Base-by-base conservation (phyloP, 352 stramenopile species). In the Stephanocyclus meneghinianus region DNA sequence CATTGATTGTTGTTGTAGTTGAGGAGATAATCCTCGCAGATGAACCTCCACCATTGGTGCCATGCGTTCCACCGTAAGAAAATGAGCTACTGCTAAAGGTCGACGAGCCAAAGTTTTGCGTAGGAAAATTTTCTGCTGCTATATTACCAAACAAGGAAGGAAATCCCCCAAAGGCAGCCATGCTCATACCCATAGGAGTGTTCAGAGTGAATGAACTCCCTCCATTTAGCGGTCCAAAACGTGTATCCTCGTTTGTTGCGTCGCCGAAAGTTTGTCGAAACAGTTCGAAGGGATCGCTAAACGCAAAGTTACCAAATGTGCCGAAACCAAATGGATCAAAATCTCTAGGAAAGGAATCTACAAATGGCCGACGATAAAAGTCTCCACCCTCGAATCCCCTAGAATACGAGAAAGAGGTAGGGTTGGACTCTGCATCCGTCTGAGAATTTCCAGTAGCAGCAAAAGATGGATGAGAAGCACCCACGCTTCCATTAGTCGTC, bases 231-330 rank as follows among this genome's bases (percentile, higher is more conserved):
- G 4, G 21, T 53, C 29, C 9, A 29, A 18, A 44, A 44, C 6
- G 10, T 13, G 29, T 11, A 63, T 42, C 29, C 16, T 62, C 29
- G 9, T 45, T 16, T 50, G 18, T 15, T 42, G 30, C 35, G 13
- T 70, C 37, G 8, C 64, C 71, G 51, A 83, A 83, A 16, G 62
- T 67, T 44, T 53, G 35, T 51, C 26, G 32, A 71, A 83, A 83
- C 8, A 83, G 37, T 44, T 83, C 76, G 35, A 83, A 83, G 11
- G 76, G 76, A 67, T 83, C 76, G 42, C 69, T 70, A 37, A 80
- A 83, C 35, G 70, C 21, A 18, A 69, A 55, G 13, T 7, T 42
- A 18, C 50, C 74, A 73, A 77, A 76, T 1, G 50, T 53, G 35
- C 74, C 67, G 50, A 81, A 81, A 35, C 67, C 74, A 73, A 73